These are phyloP conservation scores for Podila horticola DNA, from an alignment of 192 early-diverging fungal species.

Conservation along the genomic window DNA sequence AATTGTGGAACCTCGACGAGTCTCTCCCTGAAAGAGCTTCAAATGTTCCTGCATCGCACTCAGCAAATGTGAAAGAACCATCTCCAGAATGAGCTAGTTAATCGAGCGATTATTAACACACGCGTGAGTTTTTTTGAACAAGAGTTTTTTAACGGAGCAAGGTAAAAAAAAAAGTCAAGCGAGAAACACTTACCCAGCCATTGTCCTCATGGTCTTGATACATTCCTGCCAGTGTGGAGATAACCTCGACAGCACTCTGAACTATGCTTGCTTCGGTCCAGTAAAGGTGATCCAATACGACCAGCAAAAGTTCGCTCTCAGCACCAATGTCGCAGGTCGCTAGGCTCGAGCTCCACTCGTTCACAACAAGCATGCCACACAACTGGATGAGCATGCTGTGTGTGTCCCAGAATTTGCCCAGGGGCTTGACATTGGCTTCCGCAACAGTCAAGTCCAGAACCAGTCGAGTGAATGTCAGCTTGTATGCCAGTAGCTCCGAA, in stretches of 20 bases:
- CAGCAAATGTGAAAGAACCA: conserved; percentile 72
- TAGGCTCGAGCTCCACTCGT: conserved; percentile 43
- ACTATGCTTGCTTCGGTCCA: conserved; percentile 68
- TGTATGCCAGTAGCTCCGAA: conserved; percentile 24
- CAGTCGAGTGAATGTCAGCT: conserved; percentile 34
- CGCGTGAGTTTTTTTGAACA: background rate
- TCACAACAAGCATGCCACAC: conserved; percentile 47
- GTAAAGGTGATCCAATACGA: conserved; percentile 74
- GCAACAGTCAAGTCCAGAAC: conserved; percentile 38
- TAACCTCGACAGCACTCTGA: conserved; percentile 70
- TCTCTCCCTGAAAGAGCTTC: conserved; percentile 48
- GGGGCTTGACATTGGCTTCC: conserved; percentile 40
- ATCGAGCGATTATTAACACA: background rate
- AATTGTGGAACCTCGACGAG: conserved; percentile 61
- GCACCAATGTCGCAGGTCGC: conserved; percentile 50
- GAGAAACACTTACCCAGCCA: conserved; percentile 54
- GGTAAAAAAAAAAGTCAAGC: background rate
- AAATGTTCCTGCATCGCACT: conserved; percentile 76
- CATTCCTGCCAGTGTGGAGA: conserved; percentile 70
- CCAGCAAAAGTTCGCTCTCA: conserved; percentile 70
- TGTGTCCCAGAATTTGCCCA: conserved; percentile 52
- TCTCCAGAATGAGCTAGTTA: conserved; percentile 60
- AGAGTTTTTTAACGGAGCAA: background rate
- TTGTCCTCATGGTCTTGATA: conserved; percentile 62
- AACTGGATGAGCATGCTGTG: conserved; percentile 50